Percentiles rank a stretch among this genome's conserved stretches.
Evolutionary conservation across 1,139 yeast species (phyloP).

Genomic region (Schwanniomyces etchellsii): DNA sequence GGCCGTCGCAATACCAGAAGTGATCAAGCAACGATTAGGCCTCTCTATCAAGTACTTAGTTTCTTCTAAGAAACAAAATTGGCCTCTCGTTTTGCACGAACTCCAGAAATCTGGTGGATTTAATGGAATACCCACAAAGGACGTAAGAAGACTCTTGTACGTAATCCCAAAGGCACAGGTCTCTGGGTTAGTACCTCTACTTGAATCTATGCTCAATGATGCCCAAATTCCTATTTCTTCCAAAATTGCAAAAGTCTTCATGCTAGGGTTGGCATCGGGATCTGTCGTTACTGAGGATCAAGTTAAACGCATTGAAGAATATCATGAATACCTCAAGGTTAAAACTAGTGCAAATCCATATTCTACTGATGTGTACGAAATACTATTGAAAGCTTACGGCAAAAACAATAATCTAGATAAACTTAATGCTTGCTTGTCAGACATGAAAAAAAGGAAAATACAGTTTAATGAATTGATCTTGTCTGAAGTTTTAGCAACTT

Average conservation of each 20-base stretch:
- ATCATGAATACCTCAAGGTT: constrained; percentile 14
- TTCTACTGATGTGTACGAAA: constrained; percentile 20
- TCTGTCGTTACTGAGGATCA: constrained; percentile 16
- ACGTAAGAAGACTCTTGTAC: constrained; percentile 37
- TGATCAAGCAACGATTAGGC: constrained; percentile 40
- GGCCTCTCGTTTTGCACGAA: constrained; percentile 49
- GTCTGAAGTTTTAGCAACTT: constrained; percentile 61
- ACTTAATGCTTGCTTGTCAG: constrained; percentile 32
- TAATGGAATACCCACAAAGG: constrained; percentile 25
- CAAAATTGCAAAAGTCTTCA: constrained; percentile 38
- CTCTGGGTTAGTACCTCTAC: constrained; percentile 24
- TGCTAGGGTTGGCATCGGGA: constrained; percentile 34
- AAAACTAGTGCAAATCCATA: constrained; percentile 16
- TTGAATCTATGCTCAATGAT: constrained; percentile 28
- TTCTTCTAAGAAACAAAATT: constrained; percentile 42
- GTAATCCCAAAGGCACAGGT: constrained; percentile 38
- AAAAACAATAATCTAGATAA: constrained; percentile 24
- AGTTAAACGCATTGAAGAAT: constrained; percentile 19
- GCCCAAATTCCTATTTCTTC: constrained; percentile 28
- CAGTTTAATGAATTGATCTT: constrained; percentile 56
- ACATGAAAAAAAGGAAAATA: constrained; percentile 46
- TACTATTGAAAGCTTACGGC: constrained; percentile 38
- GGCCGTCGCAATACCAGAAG: constrained; percentile 31
- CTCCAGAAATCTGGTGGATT: constrained; percentile 40
- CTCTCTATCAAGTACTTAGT: constrained; percentile 43